Evolutionary conservation across 352 stramenopile genomes (phyloP), one percentile per base, ranked within the genome.

Genomic region (Phytopythium sindhum): DNA sequence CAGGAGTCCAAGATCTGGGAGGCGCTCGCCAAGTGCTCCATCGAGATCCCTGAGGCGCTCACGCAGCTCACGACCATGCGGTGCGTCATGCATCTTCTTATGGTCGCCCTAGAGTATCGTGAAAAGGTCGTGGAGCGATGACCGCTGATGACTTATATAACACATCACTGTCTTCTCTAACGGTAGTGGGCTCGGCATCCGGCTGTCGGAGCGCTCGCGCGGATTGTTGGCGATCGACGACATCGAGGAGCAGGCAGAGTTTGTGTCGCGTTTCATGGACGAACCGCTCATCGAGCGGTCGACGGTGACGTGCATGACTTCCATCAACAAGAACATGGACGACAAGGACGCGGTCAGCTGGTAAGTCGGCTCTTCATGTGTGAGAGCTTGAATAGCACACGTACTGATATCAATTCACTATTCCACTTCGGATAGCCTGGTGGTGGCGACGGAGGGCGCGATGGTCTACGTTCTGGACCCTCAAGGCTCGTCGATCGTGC

Each of bases 291-390:
- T 90, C n/a, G 83, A 92, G 63, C 77, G 80, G 4, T 80, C 81
- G 23, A 84, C 70, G 31, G 86, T 97, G 59, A 96, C 88, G 26
- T 95, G 87, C 70, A 93, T 97, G 84, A 88, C 88, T 4, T 91
- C 84, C 17, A 78, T 97, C 63, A 94, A 95, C 66, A 97, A 93
- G 60, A 93, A 88, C 62, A 89, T 91, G 74, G 88, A 97, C 52
- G 88, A 94, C 26, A 81, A 73, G 33, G 83, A 95, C 48, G 85
- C 78, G 0, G 74, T 93, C 26, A 90, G 82, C 60, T 93, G 84
- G 81, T 90, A 62, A 14, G 73, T 8, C 39, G n/a, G 37, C 17
- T 24, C 19, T 11, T 56, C 42, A 12, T 10, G 33, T 14, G 14
- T 9, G 33, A 39, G 33, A 39, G 33, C 3, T 10, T 39, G 33